These are phyloP conservation scores for Lactarius vividus DNA, from an alignment of 768 basidiomycete genomes.

Conservation along the genomic window DNA sequence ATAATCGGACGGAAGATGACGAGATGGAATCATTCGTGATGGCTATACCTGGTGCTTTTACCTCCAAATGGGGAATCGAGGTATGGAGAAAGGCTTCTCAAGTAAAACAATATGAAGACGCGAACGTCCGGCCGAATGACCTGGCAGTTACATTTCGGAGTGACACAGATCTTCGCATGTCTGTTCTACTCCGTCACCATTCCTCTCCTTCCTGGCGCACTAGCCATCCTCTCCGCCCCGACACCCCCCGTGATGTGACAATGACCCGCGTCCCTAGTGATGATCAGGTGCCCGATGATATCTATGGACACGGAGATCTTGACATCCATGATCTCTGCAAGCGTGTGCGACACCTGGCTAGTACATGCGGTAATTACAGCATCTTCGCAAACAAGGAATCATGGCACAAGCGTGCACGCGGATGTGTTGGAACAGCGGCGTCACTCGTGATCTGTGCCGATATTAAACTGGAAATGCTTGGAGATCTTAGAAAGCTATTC, in stretches of 20 bases:
- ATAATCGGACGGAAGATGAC: neutral
- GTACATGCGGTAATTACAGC: neutral
- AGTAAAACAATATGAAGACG: neutral
- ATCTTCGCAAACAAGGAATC: neutral
- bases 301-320: neutral
- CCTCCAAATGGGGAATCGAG: neutral
- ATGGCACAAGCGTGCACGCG: neutral
- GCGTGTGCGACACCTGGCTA: neutral
- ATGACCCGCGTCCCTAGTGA: neutral
- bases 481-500: neutral
- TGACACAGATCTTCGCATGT: no score
- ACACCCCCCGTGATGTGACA: neutral
- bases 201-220: no score
- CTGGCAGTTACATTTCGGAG: neutral
- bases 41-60: neutral
- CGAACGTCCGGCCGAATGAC: neutral
- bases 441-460: neutral
- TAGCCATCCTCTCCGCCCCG: no score
- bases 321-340: neutral
- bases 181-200: no score
- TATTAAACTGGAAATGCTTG: neutral
- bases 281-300: neutral
- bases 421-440: neutral
- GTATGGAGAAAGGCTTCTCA: neutral
- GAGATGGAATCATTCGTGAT: constrained; percentile 10